These are phyloP conservation scores for Cryptococcus sp. DNA, from an alignment of 1,284 basidiomycete genomes.

Conservation along the genomic window DNA sequence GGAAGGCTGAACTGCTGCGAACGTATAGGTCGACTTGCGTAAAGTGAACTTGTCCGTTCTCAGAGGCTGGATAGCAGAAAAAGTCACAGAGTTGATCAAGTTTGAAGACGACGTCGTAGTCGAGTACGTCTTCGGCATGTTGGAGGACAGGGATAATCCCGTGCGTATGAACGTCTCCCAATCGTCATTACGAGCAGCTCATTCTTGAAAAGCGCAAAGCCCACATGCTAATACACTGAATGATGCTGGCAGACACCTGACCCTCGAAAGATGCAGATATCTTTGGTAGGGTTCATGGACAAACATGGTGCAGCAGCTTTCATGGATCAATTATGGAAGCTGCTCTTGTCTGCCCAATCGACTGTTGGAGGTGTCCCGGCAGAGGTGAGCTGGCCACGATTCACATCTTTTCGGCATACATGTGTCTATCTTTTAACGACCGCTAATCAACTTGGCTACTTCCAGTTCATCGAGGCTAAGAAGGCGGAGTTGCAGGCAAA, in stretches of 20 bases:
- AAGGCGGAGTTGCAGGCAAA: conserved; percentile 87
- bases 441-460: neutral
- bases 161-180: conserved; percentile 56
- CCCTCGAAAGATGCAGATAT: conserved; percentile 92
- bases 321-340: conserved; percentile 84
- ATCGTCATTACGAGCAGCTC: neutral
- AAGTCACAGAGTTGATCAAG: conserved; percentile 83
- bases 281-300: conserved; percentile 84
- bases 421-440: neutral
- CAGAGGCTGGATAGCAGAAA: conserved; percentile 90
- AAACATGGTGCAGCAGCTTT: conserved; percentile 69
- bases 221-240: neutral
- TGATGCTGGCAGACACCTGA: conserved; percentile 70
- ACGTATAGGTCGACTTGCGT: conserved; percentile 78
- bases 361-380: conserved; percentile 87
- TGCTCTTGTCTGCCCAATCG: conserved; percentile 85
- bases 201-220: neutral
- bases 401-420: neutral
- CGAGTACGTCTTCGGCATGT: conserved; percentile 89
- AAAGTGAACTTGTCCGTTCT: conserved; percentile 79
- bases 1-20: neutral
- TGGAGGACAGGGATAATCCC: conserved; percentile 82
- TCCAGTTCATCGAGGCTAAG: conserved; percentile 83
- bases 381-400: conserved; percentile 52
- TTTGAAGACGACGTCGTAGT: conserved; percentile 97